Evolutionary conservation across 495 filamentous ascomycete species (phyloP).

Genomic region (Penicillium ochrochloron): DNA sequence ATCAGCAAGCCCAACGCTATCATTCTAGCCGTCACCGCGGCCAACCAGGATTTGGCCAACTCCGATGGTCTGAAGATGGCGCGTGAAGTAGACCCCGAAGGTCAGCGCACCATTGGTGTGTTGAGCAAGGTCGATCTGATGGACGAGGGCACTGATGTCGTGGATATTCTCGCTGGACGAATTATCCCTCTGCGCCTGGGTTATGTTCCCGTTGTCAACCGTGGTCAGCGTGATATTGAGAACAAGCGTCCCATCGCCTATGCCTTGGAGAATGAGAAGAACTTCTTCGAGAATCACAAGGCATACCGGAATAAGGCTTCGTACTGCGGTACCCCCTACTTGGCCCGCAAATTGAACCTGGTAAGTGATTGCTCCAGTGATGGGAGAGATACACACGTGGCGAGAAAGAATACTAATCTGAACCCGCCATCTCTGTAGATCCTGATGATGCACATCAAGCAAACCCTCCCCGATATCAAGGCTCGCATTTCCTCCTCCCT

Average conservation of each 20-base stretch:
- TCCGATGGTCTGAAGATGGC: slow-evolving; percentile 97
- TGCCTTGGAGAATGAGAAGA: slow-evolving; percentile 92
- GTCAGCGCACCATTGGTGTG: slow-evolving; percentile 97
- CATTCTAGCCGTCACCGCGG: slow-evolving; percentile 93
- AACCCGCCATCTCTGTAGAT: slow-evolving; percentile 57
- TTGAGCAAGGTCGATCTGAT: slow-evolving; percentile 99
- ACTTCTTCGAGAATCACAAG: slow-evolving; percentile 98
- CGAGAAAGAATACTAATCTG: background rate
- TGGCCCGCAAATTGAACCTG: slow-evolving; percentile 95
- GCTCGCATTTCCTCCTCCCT: slow-evolving; percentile 89
- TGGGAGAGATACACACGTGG: background rate
- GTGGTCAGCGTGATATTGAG: slow-evolving; percentile 98
- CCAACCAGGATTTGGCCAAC: slow-evolving; percentile 97
- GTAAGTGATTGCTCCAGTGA: slow-evolving; percentile 41
- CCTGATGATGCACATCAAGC: slow-evolving; percentile 99
- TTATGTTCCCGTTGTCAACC: slow-evolving; percentile 98
- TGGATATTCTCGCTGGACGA: slow-evolving; percentile 97
- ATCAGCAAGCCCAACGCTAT: slow-evolving; percentile 98
- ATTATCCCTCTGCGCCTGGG: slow-evolving; percentile 95
- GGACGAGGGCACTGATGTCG: slow-evolving; percentile 99
- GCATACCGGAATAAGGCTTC: slow-evolving; percentile 98
- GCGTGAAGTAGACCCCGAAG: slow-evolving; percentile 96
- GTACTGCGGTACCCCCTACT: slow-evolving; percentile 97
- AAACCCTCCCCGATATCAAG: slow-evolving; percentile 98
- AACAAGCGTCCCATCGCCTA: slow-evolving; percentile 93